phyloP scores from a whole-genome alignment of 176 grass and related monocot species.

The Oryza meyeriana region DNA sequence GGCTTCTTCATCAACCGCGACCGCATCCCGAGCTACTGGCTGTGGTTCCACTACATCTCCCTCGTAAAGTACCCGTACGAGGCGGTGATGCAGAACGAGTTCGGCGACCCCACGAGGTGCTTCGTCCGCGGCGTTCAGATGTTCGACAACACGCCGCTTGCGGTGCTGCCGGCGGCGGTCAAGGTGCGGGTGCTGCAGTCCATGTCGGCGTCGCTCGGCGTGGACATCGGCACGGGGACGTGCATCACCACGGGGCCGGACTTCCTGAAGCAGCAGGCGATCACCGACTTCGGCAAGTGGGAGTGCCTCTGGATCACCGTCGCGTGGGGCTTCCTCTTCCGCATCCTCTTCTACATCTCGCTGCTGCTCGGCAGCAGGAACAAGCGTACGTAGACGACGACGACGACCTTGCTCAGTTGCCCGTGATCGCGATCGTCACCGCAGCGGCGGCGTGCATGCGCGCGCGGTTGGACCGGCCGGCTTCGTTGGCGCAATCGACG shows the following conservation, averaged over 20 bases:
- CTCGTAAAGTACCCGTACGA: conserved; percentile 98
- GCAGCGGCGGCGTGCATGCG: background rate
- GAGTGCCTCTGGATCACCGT: conserved; percentile 91
- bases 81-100: conserved; percentile 96
- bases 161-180: conserved; percentile 34
- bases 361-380: conserved; percentile 86
- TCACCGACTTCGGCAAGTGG: conserved; percentile 87
- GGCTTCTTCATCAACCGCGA: conserved; percentile 94
- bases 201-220: conserved; percentile 62
- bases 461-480: background rate
- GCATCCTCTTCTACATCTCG: conserved; percentile 81
- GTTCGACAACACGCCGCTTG: conserved; percentile 94
- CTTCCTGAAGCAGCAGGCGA: conserved; percentile 71
- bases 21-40: conserved; percentile 80
- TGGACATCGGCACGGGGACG: conserved; percentile 50
- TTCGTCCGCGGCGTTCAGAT: conserved; percentile 90
- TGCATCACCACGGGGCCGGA: conserved; percentile 81
- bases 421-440: background rate
- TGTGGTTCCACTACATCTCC: conserved; percentile 99
- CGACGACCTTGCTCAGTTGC: background rate
- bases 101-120: conserved; percentile 63
- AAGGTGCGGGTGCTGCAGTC: conserved; percentile 73
- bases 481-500: background rate
- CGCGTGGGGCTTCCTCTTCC: conserved; percentile 85
- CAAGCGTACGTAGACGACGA: conserved; percentile 61